Evolutionary conservation across 495 filamentous ascomycete species (phyloP), one percentile per base, ranked within the genome.

Genomic region (Penicillium atrosanguineum): DNA sequence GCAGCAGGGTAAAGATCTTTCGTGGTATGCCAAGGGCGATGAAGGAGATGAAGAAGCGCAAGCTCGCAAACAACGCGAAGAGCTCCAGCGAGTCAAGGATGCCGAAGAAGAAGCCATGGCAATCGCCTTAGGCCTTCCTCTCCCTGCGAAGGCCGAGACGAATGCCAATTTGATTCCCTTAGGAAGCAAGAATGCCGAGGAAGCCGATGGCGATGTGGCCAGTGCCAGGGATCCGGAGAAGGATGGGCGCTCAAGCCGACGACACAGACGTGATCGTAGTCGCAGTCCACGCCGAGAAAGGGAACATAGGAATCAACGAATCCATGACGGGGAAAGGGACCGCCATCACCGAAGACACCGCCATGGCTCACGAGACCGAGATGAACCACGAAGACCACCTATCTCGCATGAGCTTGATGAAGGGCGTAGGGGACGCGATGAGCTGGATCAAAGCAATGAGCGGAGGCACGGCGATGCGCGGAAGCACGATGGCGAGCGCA

Each of bases 21-120:
- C 67, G 38, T 97, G 94, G 94, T 97, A 97, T 59, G 84, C 92
- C 4, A 93, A 89, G 66, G 77, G 74, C 14, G 82, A 90, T 19
- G 70, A 63, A 5, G 62, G 69, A 6, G 64, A 68, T n/a, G 80
- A 85, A 18, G 84, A 87, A 44, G 82, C 89, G 53, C 76, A 74
- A 44, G 74, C 74, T 19, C 80, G 71, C 11, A 75, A 85, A 49
- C 81, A 89, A 60, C 85, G 87, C 16, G 84, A 82, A 54, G 93
- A 95, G 59, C 82, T 91, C 46, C 79, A 85, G 44, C 79, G 74
- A 36, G 83, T 98, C 64, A 97, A 97, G 68, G 90, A 96, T 60
- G 90, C 87, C 0, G 94, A 98, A 64, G 87, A 93, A 64, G 95
- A 97, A 69, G 94, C 92, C 0, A 81, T 97, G 64, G 82, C 87